Percentiles rank a stretch among this genome's conserved stretches.
Conservation (phyloP, 2,329 filamentous ascomycete genomes). For the Zymoseptoria ardabiliae region DNA sequence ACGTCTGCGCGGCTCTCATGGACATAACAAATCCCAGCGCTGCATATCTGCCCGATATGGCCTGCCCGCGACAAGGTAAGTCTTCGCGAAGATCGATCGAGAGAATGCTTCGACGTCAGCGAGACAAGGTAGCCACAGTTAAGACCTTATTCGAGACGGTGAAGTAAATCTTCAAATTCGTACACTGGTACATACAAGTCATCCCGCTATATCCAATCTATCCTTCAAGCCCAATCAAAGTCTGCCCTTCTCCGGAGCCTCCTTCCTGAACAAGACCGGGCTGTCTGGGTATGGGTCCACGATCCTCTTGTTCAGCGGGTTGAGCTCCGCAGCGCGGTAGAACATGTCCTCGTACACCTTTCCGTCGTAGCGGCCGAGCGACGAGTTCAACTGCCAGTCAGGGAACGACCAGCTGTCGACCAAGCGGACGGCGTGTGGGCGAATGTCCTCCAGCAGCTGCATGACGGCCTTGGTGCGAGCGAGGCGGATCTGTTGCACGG, state of each 20-base stretch:
- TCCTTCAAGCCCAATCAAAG: neutral
- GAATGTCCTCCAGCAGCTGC: slow-evolving; percentile 61
- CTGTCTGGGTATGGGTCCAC: slow-evolving; percentile 66
- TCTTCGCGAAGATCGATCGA: neutral
- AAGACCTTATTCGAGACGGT: neutral
- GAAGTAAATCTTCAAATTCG: neutral
- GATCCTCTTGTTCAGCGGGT: slow-evolving; percentile 64
- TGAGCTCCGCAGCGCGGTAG: slow-evolving; percentile 61
- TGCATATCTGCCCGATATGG: neutral
- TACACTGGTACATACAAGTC: neutral
- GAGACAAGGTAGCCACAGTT: neutral
- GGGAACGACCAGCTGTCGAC: slow-evolving; percentile 72
- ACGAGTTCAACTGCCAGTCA: slow-evolving; percentile 69
- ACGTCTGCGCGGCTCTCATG: neutral
- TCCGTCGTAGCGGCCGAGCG: slow-evolving; percentile 62
- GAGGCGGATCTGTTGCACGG: slow-evolving; percentile 64
- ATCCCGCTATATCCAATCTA: neutral
- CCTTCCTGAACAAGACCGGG: slow-evolving; percentile 54
- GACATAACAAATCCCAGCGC: neutral
- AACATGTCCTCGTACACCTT: slow-evolving; percentile 75
- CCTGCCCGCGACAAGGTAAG: neutral
- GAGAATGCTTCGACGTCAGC: neutral
- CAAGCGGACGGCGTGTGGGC: slow-evolving; percentile 63
- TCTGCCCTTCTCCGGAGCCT: slow-evolving; percentile 30
- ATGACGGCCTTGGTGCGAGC: slow-evolving; percentile 61